Conservation (phyloP, 2,329 filamentous ascomycete species). For the Claviceps purpurea region DNA sequence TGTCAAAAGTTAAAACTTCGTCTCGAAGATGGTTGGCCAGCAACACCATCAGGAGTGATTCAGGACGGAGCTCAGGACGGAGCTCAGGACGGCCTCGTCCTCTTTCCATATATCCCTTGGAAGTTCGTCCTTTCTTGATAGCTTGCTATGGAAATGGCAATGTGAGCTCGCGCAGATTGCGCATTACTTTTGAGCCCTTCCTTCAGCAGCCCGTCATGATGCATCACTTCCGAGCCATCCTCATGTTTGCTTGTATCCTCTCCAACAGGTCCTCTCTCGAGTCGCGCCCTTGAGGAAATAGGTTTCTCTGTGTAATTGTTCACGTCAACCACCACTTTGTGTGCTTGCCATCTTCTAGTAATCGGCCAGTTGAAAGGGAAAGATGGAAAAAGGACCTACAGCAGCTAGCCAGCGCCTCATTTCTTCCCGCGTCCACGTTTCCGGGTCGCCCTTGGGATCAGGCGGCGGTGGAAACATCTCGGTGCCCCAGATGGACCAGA, state of each 20-base stretch:
- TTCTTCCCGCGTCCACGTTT: constrained; percentile 66
- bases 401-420: constrained; percentile 66
- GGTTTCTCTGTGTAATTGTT: constrained; percentile 24
- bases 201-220: neutral
- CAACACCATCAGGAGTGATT: too few relatives aligned
- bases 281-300: constrained; percentile 30
- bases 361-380: too few relatives aligned
- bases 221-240: constrained; percentile 19
- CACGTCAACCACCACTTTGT: too few relatives aligned
- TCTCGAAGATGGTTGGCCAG: too few relatives aligned
- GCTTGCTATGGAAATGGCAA: too few relatives aligned
- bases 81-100: too few relatives aligned
- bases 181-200: neutral
- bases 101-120: too few relatives aligned
- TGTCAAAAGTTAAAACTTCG: too few relatives aligned
- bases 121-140: too few relatives aligned
- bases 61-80: too few relatives aligned
- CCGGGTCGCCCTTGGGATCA: constrained; percentile 65
- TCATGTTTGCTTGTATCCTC: constrained; percentile 33
- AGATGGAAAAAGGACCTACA: constrained; percentile 40
- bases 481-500: constrained; percentile 73
- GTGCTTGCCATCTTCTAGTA: too few relatives aligned
- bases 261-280: constrained; percentile 33
- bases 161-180: neutral
- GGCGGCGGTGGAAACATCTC: constrained; percentile 65